Conservation (phyloP, 306 rosid species). For the Trifolium repens region DNA sequence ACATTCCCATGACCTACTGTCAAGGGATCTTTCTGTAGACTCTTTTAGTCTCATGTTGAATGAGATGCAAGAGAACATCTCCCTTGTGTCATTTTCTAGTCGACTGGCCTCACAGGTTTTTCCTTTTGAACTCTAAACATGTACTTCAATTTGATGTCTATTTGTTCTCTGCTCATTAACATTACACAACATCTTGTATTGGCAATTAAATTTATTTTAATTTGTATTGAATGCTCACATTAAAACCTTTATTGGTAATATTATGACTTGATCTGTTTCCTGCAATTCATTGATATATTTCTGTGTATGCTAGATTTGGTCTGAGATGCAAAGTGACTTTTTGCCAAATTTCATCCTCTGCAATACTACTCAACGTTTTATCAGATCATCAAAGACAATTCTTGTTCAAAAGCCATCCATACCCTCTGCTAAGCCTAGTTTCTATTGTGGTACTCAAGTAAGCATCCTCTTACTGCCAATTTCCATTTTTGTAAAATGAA, state of each 20-base stretch:
- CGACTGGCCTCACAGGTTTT: conserved; percentile 95
- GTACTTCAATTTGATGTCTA: conserved; percentile 26
- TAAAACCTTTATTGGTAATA: conserved; percentile 35
- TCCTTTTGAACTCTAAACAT: conserved; percentile 39
- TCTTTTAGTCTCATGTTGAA: conserved; percentile 83
- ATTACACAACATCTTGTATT: background rate
- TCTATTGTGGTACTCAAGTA: conserved; percentile 93
- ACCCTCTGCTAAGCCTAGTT: conserved; percentile 91
- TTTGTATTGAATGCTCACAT: conserved; percentile 18
- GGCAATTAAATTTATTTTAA: conserved; percentile 2
- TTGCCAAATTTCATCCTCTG: conserved; percentile 91
- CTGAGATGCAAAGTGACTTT: conserved; percentile 97
- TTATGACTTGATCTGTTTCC: conserved; percentile 29
- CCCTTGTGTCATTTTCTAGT: conserved; percentile 95
- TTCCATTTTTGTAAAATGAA: conserved; percentile 23
- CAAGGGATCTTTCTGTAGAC: conserved; percentile 81
- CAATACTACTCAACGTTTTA: conserved; percentile 94
- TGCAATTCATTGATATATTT: conserved; percentile 41
- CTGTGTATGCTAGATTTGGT: conserved; percentile 78
- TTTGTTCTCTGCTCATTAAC: conserved; percentile 14
- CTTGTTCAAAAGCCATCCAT: conserved; percentile 97
- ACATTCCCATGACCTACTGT: conserved; percentile 83
- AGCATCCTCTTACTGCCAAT: conserved; percentile 39
- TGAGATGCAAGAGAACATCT: conserved; percentile 98
- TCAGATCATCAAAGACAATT: conserved; percentile 77